Base-by-base conservation (phyloP, 305 asterid species). In the Fraxinus xanthoxyloides region DNA sequence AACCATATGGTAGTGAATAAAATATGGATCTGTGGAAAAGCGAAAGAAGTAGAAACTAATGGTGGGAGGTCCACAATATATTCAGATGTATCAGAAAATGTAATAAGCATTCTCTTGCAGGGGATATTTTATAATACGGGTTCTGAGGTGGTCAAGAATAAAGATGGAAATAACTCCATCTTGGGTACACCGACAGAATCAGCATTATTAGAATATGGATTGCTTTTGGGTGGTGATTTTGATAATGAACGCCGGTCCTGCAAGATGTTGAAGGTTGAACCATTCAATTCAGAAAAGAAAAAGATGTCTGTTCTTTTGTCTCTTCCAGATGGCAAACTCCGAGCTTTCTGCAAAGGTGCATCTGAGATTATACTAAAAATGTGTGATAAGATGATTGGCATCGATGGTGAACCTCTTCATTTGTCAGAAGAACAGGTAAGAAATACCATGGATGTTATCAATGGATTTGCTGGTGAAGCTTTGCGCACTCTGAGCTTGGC, bases 341-440 rank as follows among this genome's bases (percentile, higher is more conserved):
- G 97, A 81, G 98, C 97, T 19, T 94, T 88, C 36, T 92, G 98
- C 88, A 96, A 96, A 92, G 98, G 99, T 36, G 99, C 98, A 35
- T 94, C 99, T 34, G 99, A 96, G 92, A 94, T 94, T 82, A 75
- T 96, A 84, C 28, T 96, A 43, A 89, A 91, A 88, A 85, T 84
- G 92, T 94, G 99, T 34, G 90, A 90, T 77, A 88, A 76, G 78
- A 83, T 80, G 80, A 79, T 96, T 73, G 89, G 89, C 89, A 84
- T 86, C 5, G 82, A 85, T 75, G 98, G 99, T n/a, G 92, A 93
- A 85, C 30, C 79, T 46, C 88, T 87, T 76, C 83, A 85, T 79
- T 80, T 94, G 87, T 86, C 95, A 2, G 95, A 91, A 84, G 97
- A 93, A 80, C 86, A 84, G 54, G 89, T 77, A 69, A 84, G 84